Conservation (phyloP, 768 basidiomycete species). For the Lenzites betulinus region DNA sequence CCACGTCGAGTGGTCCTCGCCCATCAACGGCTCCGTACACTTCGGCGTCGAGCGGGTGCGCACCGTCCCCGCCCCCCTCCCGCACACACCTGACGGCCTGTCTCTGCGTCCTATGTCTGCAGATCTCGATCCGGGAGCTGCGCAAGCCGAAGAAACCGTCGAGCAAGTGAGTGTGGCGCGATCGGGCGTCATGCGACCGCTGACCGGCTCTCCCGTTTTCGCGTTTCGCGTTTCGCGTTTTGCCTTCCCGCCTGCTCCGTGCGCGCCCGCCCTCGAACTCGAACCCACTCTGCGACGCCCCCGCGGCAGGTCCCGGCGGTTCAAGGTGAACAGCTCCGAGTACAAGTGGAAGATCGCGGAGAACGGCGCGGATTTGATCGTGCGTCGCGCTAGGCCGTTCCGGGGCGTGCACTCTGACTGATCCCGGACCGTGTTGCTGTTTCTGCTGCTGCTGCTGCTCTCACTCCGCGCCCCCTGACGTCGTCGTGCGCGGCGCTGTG, state of each 20-base stretch:
- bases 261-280: background rate
- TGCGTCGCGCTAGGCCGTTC: slow-evolving; percentile 31
- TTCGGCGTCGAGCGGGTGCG: slow-evolving; percentile 52
- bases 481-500: background rate
- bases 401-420: background rate
- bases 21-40: slow-evolving; percentile 44
- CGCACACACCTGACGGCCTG: no score
- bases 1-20: slow-evolving; percentile 53
- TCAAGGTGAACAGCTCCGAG: slow-evolving; percentile 48
- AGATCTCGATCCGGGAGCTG: slow-evolving; percentile 49
- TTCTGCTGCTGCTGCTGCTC: background rate
- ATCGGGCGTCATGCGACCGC: background rate
- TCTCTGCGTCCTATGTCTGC: background rate
- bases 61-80: no score
- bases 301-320: slow-evolving; percentile 50
- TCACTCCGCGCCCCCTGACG: background rate
- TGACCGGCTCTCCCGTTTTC: background rate
- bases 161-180: slow-evolving; percentile 45
- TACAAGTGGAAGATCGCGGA: slow-evolving; percentile 60
- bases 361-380: slow-evolving; percentile 47
- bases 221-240: background rate
- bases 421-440: no score
- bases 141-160: slow-evolving; percentile 49
- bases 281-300: background rate
- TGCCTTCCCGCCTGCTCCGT: background rate